A percentile compares a stretch with the other conserved stretches of the same genome.
phyloP scores from a whole-genome alignment of 257 asterid species.

The Solanum virginianum region DNA sequence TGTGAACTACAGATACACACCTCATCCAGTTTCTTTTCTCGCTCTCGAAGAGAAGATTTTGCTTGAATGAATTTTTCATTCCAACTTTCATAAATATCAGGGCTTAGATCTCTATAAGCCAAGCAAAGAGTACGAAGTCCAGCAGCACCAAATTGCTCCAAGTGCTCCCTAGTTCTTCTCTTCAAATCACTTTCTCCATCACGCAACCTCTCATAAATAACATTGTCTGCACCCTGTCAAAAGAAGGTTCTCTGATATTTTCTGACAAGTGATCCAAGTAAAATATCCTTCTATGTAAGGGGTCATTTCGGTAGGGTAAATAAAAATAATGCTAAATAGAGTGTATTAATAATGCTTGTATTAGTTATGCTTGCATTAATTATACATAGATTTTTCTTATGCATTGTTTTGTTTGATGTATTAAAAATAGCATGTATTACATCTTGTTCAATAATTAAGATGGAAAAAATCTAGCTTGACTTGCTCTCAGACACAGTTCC shows the following conservation, averaged over 20 bases:
- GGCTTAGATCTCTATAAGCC: conserved; percentile 67
- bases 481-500: too few species aligned
- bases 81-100: conserved; percentile 83
- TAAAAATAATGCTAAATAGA: too few species aligned
- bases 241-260: conserved; percentile 4
- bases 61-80: conserved; percentile 94
- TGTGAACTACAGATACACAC: conserved; percentile 15
- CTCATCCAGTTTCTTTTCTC: conserved; percentile 99
- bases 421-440: too few species aligned
- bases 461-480: too few species aligned
- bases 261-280: conserved; percentile 6
- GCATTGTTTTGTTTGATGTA: too few species aligned
- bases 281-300: background rate
- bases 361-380: too few species aligned
- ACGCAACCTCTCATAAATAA: conserved; percentile 77
- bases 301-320: too few species aligned
- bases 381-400: too few species aligned
- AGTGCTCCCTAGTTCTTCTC: conserved; percentile 75
- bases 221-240: conserved; percentile 94
- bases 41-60: conserved; percentile 87
- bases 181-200: conserved; percentile 64
- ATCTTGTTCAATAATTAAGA: too few species aligned
- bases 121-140: conserved; percentile 98
- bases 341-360: too few species aligned
- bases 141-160: conserved; percentile 94